Conservation (phyloP, 129 eudicot species). For the Artemisia argyi region DNA sequence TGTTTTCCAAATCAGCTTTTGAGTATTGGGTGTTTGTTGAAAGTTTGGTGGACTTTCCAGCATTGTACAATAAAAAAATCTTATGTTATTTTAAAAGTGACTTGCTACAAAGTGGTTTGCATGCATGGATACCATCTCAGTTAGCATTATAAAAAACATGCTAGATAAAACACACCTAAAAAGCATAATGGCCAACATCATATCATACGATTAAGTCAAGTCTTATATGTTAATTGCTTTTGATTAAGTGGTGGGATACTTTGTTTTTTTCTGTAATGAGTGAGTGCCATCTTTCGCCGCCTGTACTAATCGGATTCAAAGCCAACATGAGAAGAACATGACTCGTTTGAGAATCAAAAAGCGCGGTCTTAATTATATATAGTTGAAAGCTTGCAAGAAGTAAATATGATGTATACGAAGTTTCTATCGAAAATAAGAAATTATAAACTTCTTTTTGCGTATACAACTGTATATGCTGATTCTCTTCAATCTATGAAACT, state of each 20-base stretch:
- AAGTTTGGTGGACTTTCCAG: constrained; percentile 6
- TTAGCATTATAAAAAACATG: constrained; percentile 15
- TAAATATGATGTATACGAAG: no score
- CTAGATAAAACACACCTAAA: not conserved
- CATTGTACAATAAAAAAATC: not conserved
- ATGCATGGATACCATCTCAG: constrained; percentile 32
- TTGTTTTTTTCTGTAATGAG: not conserved
- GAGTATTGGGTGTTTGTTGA: not conserved
- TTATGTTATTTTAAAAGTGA: not conserved
- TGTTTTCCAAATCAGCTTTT: not conserved
- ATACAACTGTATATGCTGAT: no score
- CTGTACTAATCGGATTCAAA: no score
- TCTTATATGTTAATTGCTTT: not conserved
- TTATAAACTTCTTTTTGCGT: no score
- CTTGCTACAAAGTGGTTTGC: constrained; percentile 14
- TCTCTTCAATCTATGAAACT: no score
- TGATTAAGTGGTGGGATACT: constrained; percentile 4
- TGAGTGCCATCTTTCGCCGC: no score
- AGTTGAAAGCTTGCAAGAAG: no score
- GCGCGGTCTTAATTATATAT: no score
- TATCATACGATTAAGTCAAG: constrained; percentile 18
- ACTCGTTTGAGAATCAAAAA: no score
- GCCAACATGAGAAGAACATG: no score
- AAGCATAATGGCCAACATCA: constrained; percentile 26
- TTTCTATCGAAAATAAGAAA: no score